Percentiles rank a stretch among this genome's conserved stretches.
phyloP scores from a whole-genome alignment of 2,329 filamentous ascomycete species.

The Thermochaetoides dissita region DNA sequence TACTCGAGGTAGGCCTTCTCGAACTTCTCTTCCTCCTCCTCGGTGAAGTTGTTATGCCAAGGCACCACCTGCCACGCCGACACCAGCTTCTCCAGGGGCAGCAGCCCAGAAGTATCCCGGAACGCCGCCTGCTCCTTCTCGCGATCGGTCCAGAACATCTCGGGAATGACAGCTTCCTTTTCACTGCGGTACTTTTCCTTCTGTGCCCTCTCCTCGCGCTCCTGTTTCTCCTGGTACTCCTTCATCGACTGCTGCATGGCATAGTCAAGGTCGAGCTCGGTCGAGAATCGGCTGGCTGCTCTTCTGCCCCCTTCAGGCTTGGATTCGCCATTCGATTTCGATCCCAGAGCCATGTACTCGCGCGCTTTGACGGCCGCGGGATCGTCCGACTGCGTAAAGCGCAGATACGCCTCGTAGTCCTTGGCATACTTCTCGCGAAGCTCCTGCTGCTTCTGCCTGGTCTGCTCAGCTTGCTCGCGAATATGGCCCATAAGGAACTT shows the following conservation, averaged over 20 bases:
- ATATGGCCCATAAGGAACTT: constrained; percentile 34
- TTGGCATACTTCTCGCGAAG: constrained; percentile 28
- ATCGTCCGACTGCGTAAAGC: constrained; percentile 42
- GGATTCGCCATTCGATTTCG: constrained; percentile 28
- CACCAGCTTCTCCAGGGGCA: constrained; percentile 53
- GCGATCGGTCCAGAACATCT: constrained; percentile 50
- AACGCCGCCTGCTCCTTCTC: constrained; percentile 46
- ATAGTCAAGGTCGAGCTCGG: constrained; percentile 59
- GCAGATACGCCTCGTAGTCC: constrained; percentile 38
- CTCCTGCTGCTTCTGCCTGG: constrained; percentile 25
- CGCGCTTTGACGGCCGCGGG: constrained; percentile 40
- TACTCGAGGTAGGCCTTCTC: constrained; percentile 61
- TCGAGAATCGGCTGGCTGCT: constrained; percentile 45
- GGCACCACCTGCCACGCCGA: constrained; percentile 59
- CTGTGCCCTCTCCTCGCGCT: constrained; percentile 49
- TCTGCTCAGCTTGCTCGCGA: constrained; percentile 25
- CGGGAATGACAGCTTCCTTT: constrained; percentile 61
- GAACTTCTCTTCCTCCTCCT: constrained; percentile 55
- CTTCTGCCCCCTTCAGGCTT: constrained; percentile 39
- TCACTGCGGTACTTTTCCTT: constrained; percentile 60
- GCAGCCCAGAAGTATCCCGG: constrained; percentile 50
- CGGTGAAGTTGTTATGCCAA: constrained; percentile 59
- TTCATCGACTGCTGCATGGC: constrained; percentile 58
- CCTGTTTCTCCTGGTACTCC: constrained; percentile 55
- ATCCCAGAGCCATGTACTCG: constrained; percentile 34